Percentiles rank a stretch among this genome's conserved stretches.
phyloP scores from a whole-genome alignment of 2,329 filamentous ascomycete genomes.

The Stachybotrys elegans region DNA sequence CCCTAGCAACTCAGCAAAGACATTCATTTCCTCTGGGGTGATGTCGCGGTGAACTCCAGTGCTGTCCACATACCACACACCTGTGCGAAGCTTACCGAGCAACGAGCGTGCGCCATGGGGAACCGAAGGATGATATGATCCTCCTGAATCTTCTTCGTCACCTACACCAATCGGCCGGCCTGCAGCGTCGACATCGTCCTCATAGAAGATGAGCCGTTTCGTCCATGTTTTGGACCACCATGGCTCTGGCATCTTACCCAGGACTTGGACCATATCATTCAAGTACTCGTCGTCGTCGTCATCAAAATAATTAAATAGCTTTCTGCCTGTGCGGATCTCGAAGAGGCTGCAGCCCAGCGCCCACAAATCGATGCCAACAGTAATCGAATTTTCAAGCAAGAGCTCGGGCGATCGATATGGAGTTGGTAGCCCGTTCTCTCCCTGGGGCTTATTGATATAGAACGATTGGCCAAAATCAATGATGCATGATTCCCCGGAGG shows the following conservation, averaged over 20 bases:
- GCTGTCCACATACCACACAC: not conserved
- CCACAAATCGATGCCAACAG: slow-evolving; percentile 18
- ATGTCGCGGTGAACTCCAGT: not conserved
- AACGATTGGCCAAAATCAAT: slow-evolving; percentile 13
- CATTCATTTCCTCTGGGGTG: not conserved
- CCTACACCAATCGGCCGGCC: slow-evolving; percentile 6
- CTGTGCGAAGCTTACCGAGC: not conserved
- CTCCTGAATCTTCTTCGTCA: not conserved
- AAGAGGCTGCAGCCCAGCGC: slow-evolving; percentile 23
- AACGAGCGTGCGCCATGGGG: not conserved
- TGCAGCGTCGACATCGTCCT: slow-evolving; percentile 14
- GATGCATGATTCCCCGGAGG: slow-evolving; percentile 3
- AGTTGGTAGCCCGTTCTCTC: slow-evolving; percentile 17
- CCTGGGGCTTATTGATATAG: not conserved
- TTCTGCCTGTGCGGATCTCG: slow-evolving; percentile 21
- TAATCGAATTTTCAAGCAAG: slow-evolving; percentile 14
- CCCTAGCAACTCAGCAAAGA: not conserved
- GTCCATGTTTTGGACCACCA: slow-evolving; percentile 23
- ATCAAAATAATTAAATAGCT: slow-evolving; percentile 18
- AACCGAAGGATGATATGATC: not conserved
- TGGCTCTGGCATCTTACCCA: slow-evolving; percentile 22
- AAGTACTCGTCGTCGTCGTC: slow-evolving; percentile 19
- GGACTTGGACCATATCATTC: slow-evolving; percentile 13
- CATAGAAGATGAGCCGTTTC: slow-evolving; percentile 10
- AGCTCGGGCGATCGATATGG: slow-evolving; percentile 20